Conservation (phyloP, 345 rosid genomes). For the Iberis pinnata region DNA sequence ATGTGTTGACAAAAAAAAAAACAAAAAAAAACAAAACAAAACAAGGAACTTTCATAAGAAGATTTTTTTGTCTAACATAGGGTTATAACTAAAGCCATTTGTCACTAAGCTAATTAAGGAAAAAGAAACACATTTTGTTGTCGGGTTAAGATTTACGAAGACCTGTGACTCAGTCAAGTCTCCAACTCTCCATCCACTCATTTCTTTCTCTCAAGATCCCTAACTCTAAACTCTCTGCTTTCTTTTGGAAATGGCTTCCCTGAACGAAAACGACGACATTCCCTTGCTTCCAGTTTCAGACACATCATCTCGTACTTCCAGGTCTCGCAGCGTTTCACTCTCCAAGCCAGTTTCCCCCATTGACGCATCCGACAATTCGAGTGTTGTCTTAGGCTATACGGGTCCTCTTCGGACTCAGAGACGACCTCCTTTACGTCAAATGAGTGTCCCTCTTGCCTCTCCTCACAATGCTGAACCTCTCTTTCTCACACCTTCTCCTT, state of each 20-base stretch:
- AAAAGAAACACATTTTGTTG: too few relatives aligned
- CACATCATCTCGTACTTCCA: conserved; percentile 20
- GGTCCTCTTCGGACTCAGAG: conserved; percentile 76
- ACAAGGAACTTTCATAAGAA: too few relatives aligned
- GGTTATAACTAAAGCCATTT: too few relatives aligned
- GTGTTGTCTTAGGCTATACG: conserved; percentile 52
- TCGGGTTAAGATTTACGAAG: too few relatives aligned
- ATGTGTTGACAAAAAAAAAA: too few relatives aligned
- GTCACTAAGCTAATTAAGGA: too few relatives aligned
- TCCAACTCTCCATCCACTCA: too few relatives aligned
- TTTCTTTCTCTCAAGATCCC: too few relatives aligned
- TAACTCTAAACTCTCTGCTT: too few relatives aligned
- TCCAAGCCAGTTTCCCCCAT: conserved; percentile 40
- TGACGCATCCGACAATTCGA: conserved; percentile 42
- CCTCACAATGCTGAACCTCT: conserved; percentile 32
- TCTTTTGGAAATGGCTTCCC: conserved; percentile 22
- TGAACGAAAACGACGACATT: conserved; percentile 45
- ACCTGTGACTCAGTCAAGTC: too few relatives aligned
- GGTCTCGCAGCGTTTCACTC: conserved; percentile 47
- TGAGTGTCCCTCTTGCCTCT: conserved; percentile 61
- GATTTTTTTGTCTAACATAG: too few relatives aligned
- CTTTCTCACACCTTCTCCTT: neutral
- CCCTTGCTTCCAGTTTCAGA: conserved; percentile 58
- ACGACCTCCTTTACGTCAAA: conserved; percentile 41
- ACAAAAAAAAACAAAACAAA: too few relatives aligned